Evolutionary conservation across 2,329 filamentous ascomycete genomes (phyloP).

Genomic region (Trichoderma atrobrunneum): DNA sequence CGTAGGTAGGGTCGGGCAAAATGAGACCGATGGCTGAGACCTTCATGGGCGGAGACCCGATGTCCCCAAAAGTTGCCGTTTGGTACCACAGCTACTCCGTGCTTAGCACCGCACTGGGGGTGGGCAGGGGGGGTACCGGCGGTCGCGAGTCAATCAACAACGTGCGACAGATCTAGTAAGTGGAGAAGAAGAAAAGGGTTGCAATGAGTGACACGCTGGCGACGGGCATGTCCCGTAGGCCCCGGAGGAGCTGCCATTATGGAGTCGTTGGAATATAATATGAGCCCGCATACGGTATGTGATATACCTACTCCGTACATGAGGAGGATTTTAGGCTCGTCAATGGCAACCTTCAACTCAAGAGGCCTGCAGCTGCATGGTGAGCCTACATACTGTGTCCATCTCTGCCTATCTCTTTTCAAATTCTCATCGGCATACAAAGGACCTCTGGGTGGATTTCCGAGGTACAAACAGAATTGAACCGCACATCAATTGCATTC

Average conservation of each 20-base stretch:
- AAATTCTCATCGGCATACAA: background rate
- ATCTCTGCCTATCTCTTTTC: background rate
- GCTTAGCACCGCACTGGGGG: conserved; percentile 8
- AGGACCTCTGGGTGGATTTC: background rate
- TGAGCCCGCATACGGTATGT: background rate
- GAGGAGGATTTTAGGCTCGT: conserved; percentile 2
- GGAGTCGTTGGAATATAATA: background rate
- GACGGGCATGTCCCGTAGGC: conserved; percentile 10
- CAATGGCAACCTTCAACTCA: background rate
- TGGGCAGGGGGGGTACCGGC: conserved; percentile 7
- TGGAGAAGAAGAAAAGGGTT: conserved; percentile 14
- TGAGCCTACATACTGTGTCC: background rate
- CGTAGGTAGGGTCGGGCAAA: conserved; percentile 12
- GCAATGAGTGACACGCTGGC: conserved; percentile 17
- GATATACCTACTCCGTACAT: background rate
- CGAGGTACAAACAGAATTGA: background rate
- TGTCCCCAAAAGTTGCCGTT: conserved; percentile 6
- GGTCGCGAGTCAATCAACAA: conserved; percentile 19
- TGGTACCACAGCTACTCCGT: conserved; percentile 1
- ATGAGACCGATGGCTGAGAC: conserved; percentile 18
- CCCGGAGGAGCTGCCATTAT: conserved; percentile 4
- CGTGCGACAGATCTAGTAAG: conserved; percentile 17
- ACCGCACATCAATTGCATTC: background rate
- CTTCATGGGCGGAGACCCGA: conserved; percentile 1
- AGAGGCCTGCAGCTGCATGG: background rate